Evolutionary conservation across 2,329 filamentous ascomycete species (phyloP).

Genomic region (Fusarium mundagurra): DNA sequence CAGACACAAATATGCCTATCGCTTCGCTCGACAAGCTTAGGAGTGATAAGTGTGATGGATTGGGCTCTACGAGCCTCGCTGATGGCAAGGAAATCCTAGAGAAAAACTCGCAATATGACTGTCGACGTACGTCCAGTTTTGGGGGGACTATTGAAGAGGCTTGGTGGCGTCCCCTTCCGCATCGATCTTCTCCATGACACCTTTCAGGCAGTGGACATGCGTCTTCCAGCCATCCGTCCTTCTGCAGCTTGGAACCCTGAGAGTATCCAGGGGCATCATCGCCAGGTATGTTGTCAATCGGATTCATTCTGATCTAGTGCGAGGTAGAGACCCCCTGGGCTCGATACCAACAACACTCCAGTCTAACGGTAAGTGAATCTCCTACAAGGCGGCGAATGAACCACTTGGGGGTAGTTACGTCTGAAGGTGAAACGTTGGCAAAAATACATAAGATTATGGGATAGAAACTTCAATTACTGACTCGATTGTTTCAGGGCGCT

Average conservation of each 20-base stretch:
- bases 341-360: not conserved
- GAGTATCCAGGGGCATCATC: not conserved
- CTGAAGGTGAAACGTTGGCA: not conserved
- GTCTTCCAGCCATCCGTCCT: accelerated
- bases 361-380: not conserved
- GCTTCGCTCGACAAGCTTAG: not conserved
- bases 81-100: not conserved
- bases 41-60: not conserved
- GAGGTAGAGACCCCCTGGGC: not conserved
- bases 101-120: not conserved
- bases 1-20: not conserved
- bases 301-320: not conserved
- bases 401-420: not conserved
- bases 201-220: not conserved
- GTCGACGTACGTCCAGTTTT: not conserved
- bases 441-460: not conserved
- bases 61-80: not conserved
- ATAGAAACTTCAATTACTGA: not conserved
- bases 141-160: not conserved
- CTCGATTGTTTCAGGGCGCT: not conserved
- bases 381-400: not conserved
- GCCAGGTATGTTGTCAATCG: not conserved
- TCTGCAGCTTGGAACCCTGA: not conserved
- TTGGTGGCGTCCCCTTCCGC: not conserved
- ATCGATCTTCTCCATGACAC: not conserved